Evolutionary conservation across 2,329 filamentous ascomycete species (phyloP).

Genomic region (Fusarium pseudocircinatum): DNA sequence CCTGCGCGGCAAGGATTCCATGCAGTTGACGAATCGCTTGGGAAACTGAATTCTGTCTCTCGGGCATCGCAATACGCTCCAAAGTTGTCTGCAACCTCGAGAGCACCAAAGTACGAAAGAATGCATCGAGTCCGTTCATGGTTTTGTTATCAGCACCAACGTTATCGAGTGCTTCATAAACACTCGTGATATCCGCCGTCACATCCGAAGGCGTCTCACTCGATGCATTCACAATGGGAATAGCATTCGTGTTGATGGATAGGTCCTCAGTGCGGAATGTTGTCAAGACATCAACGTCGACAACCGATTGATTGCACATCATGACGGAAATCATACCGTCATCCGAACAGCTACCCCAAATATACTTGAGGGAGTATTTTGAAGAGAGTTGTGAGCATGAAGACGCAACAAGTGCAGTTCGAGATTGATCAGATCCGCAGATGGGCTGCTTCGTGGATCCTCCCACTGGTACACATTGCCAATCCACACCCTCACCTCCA

Average conservation of each 20-base stretch:
- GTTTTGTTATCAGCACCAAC: slow-evolving; percentile 27
- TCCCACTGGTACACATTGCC: slow-evolving; percentile 33
- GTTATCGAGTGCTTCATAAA: slow-evolving; percentile 30
- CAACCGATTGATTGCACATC: slow-evolving; percentile 41
- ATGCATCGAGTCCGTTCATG: slow-evolving; percentile 38
- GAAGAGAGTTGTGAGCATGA: slow-evolving; percentile 35
- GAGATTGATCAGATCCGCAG: slow-evolving; percentile 24
- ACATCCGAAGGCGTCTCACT: slow-evolving; percentile 27
- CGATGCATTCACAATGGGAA: slow-evolving; percentile 31
- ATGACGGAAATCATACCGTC: slow-evolving; percentile 35
- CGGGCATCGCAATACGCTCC: slow-evolving; percentile 33
- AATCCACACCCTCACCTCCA: slow-evolving; percentile 19
- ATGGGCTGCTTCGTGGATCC: slow-evolving; percentile 27
- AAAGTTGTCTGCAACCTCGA: slow-evolving; percentile 36
- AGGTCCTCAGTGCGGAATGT: slow-evolving; percentile 41
- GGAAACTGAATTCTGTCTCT: slow-evolving; percentile 37
- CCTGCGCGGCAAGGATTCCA: slow-evolving; percentile 42
- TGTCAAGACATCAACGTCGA: slow-evolving; percentile 30
- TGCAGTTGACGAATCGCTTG: slow-evolving; percentile 39
- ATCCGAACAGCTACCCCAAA: slow-evolving; percentile 41
- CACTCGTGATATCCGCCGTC: slow-evolving; percentile 23
- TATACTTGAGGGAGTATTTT: slow-evolving; percentile 35
- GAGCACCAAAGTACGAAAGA: slow-evolving; percentile 41
- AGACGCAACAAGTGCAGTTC: slow-evolving; percentile 37
- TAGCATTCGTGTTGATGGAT: slow-evolving; percentile 32